Conservation (phyloP, 1,284 basidiomycete genomes). For the Cystobasidium pallidum region DNA sequence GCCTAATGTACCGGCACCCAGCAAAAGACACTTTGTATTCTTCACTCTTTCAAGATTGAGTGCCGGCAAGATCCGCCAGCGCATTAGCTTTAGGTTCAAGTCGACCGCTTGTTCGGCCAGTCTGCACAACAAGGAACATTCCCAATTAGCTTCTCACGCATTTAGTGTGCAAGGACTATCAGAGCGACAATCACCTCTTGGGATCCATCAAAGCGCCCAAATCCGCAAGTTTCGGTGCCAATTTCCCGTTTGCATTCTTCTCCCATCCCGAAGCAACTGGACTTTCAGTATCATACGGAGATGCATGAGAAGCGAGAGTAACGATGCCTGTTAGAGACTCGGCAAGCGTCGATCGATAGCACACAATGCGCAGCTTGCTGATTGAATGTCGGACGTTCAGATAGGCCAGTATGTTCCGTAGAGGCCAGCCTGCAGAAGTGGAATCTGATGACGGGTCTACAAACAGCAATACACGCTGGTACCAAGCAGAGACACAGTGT, state of each 20-base stretch:
- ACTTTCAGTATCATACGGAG: conserved; percentile 20
- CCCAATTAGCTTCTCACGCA: neutral
- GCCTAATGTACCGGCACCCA: conserved; percentile 94
- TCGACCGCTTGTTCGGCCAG: conserved; percentile 95
- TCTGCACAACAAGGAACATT: conserved; percentile 57
- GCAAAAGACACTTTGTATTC: conserved; percentile 74
- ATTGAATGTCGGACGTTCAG: conserved; percentile 66
- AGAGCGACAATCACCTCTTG: conserved; percentile 60
- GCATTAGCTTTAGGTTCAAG: conserved; percentile 95
- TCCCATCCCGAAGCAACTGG: conserved; percentile 88
- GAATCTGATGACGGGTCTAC: conserved; percentile 82
- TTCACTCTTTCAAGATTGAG: conserved; percentile 87
- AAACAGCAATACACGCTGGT: conserved; percentile 73
- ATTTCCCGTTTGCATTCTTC: conserved; percentile 79
- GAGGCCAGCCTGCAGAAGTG: conserved; percentile 86
- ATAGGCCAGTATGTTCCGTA: conserved; percentile 87
- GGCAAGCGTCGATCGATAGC: conserved; percentile 74
- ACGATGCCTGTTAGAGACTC: conserved; percentile 63
- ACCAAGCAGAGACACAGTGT: conserved; percentile 74
- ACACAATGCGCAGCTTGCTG: conserved; percentile 62
- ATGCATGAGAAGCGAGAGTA: conserved; percentile 51
- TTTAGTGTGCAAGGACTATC: neutral
- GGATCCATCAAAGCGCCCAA: conserved; percentile 97
- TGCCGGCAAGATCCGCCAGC: conserved; percentile 90
- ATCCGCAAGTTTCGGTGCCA: conserved; percentile 86